Conservation (phyloP, 1,139 yeast genomes). For the Torulaspora globosa region DNA sequence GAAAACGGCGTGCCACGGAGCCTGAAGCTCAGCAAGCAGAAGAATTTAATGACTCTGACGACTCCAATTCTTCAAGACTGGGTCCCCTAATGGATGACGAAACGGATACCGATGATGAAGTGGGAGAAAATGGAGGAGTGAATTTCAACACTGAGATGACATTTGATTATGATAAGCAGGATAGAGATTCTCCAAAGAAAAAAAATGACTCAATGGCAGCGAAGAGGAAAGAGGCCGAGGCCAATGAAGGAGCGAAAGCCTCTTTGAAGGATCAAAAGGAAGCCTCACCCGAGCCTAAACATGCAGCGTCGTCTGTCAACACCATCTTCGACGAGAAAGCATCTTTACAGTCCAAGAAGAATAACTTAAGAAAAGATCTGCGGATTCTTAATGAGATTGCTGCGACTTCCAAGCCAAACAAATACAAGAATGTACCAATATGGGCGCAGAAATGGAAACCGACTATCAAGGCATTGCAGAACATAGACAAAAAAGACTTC, state of each 20-base stretch:
- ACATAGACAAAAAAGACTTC: slow-evolving; percentile 31
- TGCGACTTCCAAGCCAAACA: slow-evolving; percentile 49
- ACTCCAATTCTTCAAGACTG: slow-evolving; percentile 1
- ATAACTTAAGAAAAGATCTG: slow-evolving; percentile 34
- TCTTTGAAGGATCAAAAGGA: not conserved
- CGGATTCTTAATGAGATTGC: slow-evolving; percentile 33
- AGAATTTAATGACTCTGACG: slow-evolving; percentile 8
- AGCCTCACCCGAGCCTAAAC: not conserved
- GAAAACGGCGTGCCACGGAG: slow-evolving; percentile 13
- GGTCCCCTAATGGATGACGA: slow-evolving; percentile 21
- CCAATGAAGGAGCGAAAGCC: not conserved
- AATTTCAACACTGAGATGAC: slow-evolving; percentile 34
- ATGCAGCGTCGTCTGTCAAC: slow-evolving; percentile 16
- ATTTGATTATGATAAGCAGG: slow-evolving; percentile 36
- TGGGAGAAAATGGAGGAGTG: slow-evolving; percentile 29
- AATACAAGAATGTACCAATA: slow-evolving; percentile 64
- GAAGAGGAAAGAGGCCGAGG: not conserved
- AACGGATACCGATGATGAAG: slow-evolving; percentile 37
- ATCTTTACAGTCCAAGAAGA: slow-evolving; percentile 32
- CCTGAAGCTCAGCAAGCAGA: slow-evolving; percentile 3
- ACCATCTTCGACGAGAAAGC: slow-evolving; percentile 35
- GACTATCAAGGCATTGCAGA: slow-evolving; percentile 36
- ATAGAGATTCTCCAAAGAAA: slow-evolving; percentile 21
- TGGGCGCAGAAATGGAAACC: slow-evolving; percentile 82
- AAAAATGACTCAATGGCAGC: slow-evolving; percentile 2